Evolutionary conservation across 805 yeast genomes (phyloP), one percentile per base, ranked within the genome.

Genomic region (Wickerhamiella alocasiicola): DNA sequence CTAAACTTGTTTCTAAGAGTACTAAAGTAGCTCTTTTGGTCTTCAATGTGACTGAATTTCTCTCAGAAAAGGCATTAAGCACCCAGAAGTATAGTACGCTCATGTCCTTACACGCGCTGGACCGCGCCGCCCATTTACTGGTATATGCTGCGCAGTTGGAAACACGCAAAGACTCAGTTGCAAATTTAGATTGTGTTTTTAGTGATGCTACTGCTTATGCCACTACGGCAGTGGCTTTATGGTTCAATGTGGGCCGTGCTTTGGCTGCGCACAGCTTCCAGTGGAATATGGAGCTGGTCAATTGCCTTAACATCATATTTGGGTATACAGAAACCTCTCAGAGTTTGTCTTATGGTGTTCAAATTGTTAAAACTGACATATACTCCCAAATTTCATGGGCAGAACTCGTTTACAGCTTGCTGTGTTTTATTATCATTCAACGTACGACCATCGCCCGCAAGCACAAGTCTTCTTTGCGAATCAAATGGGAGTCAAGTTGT

Each of bases 311-410:
- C 16, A 24, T 37, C 9, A 30, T 37, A 21, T 37, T 37, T 17
- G 41, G 41, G 12, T 29, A 37, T 13, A 37, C 41, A 5, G 41
- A 37, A n/a, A 37, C 35, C 18, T 37, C 41, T 4, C 41, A 37
- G 25, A 30, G 31, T 9, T 12, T 37, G 5, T 17, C 35, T 4
- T 16, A 20, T 16, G 31, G 29, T 21, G 23, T 37, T 20, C 11
- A 18, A 5, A 20, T 24, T 20, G 31, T 37, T 11, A 15, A 16
- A 19, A 37, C 16, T 19, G 41, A 37, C 6, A 37, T 37, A 6
- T 37, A 29, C 35, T 21, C 27, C 15, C 27, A 37, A n/a, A 20
- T 29, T 20, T 30, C 41, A 12, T 29, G 28, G 35, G 19, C 20
- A 13, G 25, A 37, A 31, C 34, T 37, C 21, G 15, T 29, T 15